Base-by-base conservation (phyloP, 495 filamentous ascomycete species). In the Aspergillus incahuasiensis region DNA sequence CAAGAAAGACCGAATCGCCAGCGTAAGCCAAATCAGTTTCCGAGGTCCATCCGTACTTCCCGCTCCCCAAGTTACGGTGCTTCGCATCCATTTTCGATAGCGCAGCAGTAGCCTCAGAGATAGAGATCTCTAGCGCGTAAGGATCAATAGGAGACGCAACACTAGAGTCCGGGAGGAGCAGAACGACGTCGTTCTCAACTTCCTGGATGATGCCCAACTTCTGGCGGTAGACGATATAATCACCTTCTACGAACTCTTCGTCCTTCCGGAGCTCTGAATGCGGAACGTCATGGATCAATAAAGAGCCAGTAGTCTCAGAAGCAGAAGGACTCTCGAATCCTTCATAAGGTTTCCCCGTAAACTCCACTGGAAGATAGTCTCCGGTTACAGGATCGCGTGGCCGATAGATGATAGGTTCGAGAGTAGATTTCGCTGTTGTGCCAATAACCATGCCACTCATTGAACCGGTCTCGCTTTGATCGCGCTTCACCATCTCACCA, bases 1-100 rank as follows among this genome's bases (percentile, higher is more conserved):
- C 73, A 0, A 80, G 82, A 32, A 63, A 60, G 11, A 78, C 74
- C 40, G 67, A 68, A 56, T 82, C 76, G 7, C 83, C 83, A 24
- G 71, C 66, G 15, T 62, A 68, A 24, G 70, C 61, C 39, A 49
- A 44, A 13, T 65, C 62, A 30, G 56, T 43, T 13, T 62, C 49
- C 8, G 44, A 19, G 1, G 62, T 54, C 52, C 57, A 56, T 20
- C 50, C 4, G 38, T 30, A 35, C 4, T 42, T 43, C 8, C 56
- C 49, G 39, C 60, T 18, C 18, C 24, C 32, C 24, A 58, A 16
- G 24, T 35, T 18, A 19, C 55, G 34, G 3, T 34, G 20, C 16
- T 51, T 48, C 1, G 41, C 25, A 4, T 45, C 49, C 8, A 58
- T 54, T n/a, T 54, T 20, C 11, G 54, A 57, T 1, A 65, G 22